Percentiles rank a stretch among this genome's conserved stretches.
Conservation (phyloP, 2,329 filamentous ascomycete genomes). For the Colletotrichum kahawae region DNA sequence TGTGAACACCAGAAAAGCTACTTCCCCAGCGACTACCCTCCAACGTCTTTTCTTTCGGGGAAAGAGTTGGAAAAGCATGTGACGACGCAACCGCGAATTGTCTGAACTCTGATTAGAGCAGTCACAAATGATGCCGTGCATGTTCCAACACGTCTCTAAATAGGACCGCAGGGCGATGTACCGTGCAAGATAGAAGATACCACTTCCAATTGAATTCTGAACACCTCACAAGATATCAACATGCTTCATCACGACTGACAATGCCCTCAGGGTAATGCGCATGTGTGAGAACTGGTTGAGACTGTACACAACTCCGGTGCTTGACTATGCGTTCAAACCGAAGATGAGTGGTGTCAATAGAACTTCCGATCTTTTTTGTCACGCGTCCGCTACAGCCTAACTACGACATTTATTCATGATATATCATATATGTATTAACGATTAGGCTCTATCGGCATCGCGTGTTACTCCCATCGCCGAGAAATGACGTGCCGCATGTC, state of each 20-base stretch:
- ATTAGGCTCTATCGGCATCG: background rate
- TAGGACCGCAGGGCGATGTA: background rate
- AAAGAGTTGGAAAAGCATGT: background rate
- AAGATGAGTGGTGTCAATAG: too few relatives aligned
- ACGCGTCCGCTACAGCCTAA: too few relatives aligned
- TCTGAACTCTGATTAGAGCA: background rate
- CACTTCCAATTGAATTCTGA: background rate
- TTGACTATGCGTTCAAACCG: too few relatives aligned
- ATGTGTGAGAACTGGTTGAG: background rate
- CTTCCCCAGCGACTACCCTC: background rate
- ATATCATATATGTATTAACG: too few relatives aligned
- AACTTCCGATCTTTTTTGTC: too few relatives aligned
- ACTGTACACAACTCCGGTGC: background rate
- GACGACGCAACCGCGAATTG: background rate
- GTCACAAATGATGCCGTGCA: background rate
- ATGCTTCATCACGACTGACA: background rate
- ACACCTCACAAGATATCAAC: background rate
- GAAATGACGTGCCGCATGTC: background rate
- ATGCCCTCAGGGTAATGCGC: accelerated
- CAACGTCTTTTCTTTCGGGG: background rate
- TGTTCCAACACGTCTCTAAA: background rate
- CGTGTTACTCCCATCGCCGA: accelerated
- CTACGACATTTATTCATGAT: too few relatives aligned
- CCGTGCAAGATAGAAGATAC: background rate
- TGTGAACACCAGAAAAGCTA: background rate